Evolutionary conservation across 2,329 filamentous ascomycete species (phyloP).

Genomic region (Diplocarpon mali): DNA sequence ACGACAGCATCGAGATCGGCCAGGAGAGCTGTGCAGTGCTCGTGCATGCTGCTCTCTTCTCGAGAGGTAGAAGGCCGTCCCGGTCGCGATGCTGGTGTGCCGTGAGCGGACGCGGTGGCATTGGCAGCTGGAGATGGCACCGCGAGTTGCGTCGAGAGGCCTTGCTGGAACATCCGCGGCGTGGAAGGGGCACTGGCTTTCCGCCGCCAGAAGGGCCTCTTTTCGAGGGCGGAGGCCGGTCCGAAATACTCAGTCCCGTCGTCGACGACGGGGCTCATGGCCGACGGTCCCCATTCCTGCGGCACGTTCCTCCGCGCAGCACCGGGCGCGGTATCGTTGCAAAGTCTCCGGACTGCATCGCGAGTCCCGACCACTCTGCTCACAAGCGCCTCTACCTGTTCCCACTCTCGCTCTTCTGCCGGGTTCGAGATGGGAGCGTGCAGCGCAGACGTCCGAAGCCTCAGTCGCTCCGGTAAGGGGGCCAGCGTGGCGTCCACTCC

Average conservation of each 20-base stretch:
- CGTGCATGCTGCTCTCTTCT: slow-evolving; percentile 59
- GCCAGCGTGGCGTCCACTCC: slow-evolving; percentile 34
- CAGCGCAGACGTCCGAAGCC: slow-evolving; percentile 26
- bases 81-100: slow-evolving; percentile 12
- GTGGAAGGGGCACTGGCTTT: slow-evolving; percentile 46
- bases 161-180: slow-evolving; percentile 18
- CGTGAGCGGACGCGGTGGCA: slow-evolving; percentile 17
- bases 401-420: slow-evolving; percentile 75
- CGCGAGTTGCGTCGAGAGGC: slow-evolving; percentile 22
- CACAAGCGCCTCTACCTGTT: slow-evolving; percentile 72
- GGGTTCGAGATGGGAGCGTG: slow-evolving; percentile 20
- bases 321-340: slow-evolving; percentile 64
- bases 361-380: slow-evolving; percentile 78
- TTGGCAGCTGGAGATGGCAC: slow-evolving; percentile 17
- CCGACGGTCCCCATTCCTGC: slow-evolving; percentile 29
- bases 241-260: slow-evolving; percentile 48
- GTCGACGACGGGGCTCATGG: slow-evolving; percentile 28
- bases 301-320: slow-evolving; percentile 13
- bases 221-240: slow-evolving; percentile 37
- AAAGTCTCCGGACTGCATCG: slow-evolving; percentile 77
- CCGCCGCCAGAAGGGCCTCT: slow-evolving; percentile 81
- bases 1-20: slow-evolving; percentile 78
- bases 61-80: slow-evolving; percentile 26
- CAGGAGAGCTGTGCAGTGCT: slow-evolving; percentile 74
- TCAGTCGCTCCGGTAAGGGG: slow-evolving; percentile 23